Evolutionary conservation across 2,329 filamentous ascomycete genomes (phyloP).

Genomic region (Hypomyces perniciosus): DNA sequence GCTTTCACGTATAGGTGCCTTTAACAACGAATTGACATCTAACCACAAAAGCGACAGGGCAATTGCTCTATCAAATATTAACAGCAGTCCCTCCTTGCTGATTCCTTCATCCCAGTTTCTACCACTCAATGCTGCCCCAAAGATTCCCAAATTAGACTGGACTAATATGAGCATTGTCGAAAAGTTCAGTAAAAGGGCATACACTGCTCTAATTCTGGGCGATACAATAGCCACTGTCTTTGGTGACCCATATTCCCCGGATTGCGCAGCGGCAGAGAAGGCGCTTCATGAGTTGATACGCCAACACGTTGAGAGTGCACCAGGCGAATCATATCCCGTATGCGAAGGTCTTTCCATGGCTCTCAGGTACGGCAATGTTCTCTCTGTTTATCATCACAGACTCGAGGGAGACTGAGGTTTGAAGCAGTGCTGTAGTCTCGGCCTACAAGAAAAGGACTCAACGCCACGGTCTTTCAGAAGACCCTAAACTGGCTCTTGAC

Average conservation of each 20-base stretch:
- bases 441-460: background rate
- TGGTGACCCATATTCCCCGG: background rate
- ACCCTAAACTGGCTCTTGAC: constrained; percentile 2
- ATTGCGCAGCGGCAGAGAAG: background rate
- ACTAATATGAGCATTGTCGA: background rate
- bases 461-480: background rate
- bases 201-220: background rate
- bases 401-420: background rate
- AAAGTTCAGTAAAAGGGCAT: background rate
- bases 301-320: background rate
- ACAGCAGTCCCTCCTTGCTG: background rate
- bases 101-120: background rate
- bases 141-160: background rate
- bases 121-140: background rate
- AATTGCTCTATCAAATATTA: background rate
- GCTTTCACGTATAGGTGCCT: background rate
- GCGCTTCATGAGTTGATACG: constrained; percentile 2
- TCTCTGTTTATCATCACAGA: background rate
- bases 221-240: background rate
- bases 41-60: background rate
- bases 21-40: background rate
- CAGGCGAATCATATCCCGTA: constrained; percentile 1
- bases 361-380: background rate
- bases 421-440: background rate
- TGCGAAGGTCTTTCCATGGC: constrained; percentile 8